Base-by-base conservation (phyloP, 768 basidiomycete genomes). In the Tylopilus rubrobrunneus region DNA sequence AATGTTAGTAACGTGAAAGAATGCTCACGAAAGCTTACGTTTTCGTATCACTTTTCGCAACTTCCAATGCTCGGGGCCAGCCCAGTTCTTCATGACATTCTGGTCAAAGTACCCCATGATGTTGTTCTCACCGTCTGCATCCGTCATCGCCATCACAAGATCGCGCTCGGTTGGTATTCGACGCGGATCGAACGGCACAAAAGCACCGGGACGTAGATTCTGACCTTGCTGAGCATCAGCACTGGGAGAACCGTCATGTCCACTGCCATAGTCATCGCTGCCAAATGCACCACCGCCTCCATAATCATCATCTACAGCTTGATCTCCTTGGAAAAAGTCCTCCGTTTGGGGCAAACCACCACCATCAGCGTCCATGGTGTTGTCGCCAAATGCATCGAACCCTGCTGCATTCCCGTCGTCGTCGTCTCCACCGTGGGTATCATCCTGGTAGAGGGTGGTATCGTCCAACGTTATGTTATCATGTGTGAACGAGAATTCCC, bases 11-110 rank as follows among this genome's bases (percentile, higher is more conserved):
- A 43, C 52, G 46, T 25, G 21, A 37, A 45, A 47, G 23, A 11
- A 45, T 45, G n/a, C 27, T 27, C 19, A 45, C 14, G 7, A 42
- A 51, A 12, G 69, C 84, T 71, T 58, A 95, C 92, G 80, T 76
- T 80, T 82, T 55, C 88, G 81, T 49, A 92, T 76, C n/a, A 85
- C 79, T 65, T 85, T 89, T 56, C 89, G 76, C 64, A 98, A 70
- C 68, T 96, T 98, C 96, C 97, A 99, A 67, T 99, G 97, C 70
- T 98, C 92, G 8, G 95, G 95, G 0, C 97, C 97, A 4, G 97
- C 97, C 97, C 97, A 99, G 61, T 96, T 96, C 78, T 91, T 96
- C 62, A 86, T 76, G 63, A 89, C 79, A 56, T 76, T 83, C 62
- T 85, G 80, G 69, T 98, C 95, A 66, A 98, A 97, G 69, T 96